Evolutionary conservation across 176 grass and related monocot species (phyloP), one percentile per base, ranked within the genome.

Genomic region (Thalia dealbata): DNA sequence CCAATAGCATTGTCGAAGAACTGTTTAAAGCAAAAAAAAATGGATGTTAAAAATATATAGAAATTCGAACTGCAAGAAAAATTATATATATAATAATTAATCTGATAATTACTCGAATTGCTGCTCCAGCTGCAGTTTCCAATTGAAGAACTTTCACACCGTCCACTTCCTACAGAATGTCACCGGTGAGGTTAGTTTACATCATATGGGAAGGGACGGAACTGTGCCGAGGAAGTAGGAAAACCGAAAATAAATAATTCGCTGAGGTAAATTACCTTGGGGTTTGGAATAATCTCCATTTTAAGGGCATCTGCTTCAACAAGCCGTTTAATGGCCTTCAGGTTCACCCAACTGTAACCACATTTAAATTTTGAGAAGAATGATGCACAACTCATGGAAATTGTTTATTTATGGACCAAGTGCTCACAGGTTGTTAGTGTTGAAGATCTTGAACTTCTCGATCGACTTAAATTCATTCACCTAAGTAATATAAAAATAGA

Each of bases 361-460:
- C 67, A 54, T 1, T 38, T 38, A 2, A 35, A 65, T 3, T 12
- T 7, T 78, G 45, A 79, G 28, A 76, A 80, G 32, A 58, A 50
- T 3, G 50, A 14, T n/a, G 16, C 10, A 76, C 11, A 1, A 13
- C 3, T n/a, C 25, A 35, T 56, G 29, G n/a, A 11, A 26, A 72
- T 52, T 52, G 3, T 26, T 45, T 27, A 48, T 2, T 26, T 75
- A 45, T 10, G 27, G 12, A 50, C 45, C 23, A 41, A 23, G 32
- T 46, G 81, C 87, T 74, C 86, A 99, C 87, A 99, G 68, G 54
- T 99, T 99, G 85, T 92, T 99, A 0, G 90, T 97, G 73, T 93
- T 99, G 85, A 99, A 99, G 75, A 99, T 99, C 88, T 99, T 99
- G 85, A 99, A 99, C 76, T 99, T 99, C 81, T 99, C 85, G 77